Evolutionary conservation across 495 filamentous ascomycete species (phyloP).

Genomic region (Aspergillus heteromorphus): DNA sequence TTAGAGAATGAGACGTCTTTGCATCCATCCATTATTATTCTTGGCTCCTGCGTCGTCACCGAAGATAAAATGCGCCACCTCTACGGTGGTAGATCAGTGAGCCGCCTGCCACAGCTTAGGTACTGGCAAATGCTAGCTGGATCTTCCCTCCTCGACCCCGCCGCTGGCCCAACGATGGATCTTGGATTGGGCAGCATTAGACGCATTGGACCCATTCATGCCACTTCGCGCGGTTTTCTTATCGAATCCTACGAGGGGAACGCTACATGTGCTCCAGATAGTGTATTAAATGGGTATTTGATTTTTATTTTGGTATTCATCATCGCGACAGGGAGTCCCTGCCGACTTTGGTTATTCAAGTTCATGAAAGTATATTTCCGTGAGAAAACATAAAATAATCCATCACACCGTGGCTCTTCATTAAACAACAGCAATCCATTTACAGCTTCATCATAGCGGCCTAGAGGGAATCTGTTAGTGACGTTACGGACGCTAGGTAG

Average conservation of each 20-base stretch:
- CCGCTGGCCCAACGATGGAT: not conserved
- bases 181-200: not conserved
- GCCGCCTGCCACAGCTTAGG: no score
- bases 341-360: conserved; percentile 17
- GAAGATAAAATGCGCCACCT: no score
- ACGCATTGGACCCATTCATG: not conserved
- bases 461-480: conserved; percentile 26
- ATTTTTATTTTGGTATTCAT: conserved; percentile 22
- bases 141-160: no score
- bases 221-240: not conserved
- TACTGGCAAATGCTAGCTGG: no score
- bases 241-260: not conserved
- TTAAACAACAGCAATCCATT: conserved; percentile 37
- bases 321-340: conserved; percentile 11
- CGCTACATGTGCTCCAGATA: not conserved
- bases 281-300: conserved; percentile 12
- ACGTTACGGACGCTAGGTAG: conserved; percentile 8
- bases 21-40: no score
- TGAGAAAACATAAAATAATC: conserved; percentile 32
- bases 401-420: conserved; percentile 37
- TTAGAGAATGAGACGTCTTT: no score
- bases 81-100: no score
- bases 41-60: no score
- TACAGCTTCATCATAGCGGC: conserved; percentile 91
- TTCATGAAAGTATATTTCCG: conserved; percentile 23